Conservation (phyloP, 2,329 filamentous ascomycete species). For the Colletotrichum chrysophilum region DNA sequence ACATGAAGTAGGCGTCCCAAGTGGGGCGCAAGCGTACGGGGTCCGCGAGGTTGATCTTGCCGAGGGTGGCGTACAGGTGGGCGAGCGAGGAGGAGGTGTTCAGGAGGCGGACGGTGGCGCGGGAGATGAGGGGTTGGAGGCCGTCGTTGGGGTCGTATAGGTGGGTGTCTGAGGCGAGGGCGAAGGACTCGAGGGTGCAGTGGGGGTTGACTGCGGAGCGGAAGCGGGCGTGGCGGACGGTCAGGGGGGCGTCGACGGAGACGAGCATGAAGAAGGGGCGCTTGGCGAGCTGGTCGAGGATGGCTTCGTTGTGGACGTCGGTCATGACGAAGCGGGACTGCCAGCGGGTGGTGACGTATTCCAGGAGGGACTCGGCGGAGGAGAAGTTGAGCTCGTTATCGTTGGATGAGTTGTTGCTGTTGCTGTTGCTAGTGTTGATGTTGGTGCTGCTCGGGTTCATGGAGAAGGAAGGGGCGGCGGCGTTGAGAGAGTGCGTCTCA, state of each 20-base stretch:
- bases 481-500: background rate
- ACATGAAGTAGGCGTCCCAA: slow-evolving; percentile 99
- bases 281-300: slow-evolving; percentile 76
- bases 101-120: slow-evolving; percentile 82
- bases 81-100: slow-evolving; percentile 79
- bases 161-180: slow-evolving; percentile 69
- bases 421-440: slow-evolving; percentile 29
- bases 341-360: slow-evolving; percentile 88
- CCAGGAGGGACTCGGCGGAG: slow-evolving; percentile 71
- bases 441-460: background rate
- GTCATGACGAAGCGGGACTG: slow-evolving; percentile 84
- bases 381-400: slow-evolving; percentile 53
- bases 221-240: slow-evolving; percentile 82
- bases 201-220: slow-evolving; percentile 46
- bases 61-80: slow-evolving; percentile 75
- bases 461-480: slow-evolving; percentile 55
- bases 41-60: slow-evolving; percentile 77
- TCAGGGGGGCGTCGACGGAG: slow-evolving; percentile 89
- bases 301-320: slow-evolving; percentile 74
- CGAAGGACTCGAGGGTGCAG: slow-evolving; percentile 60
- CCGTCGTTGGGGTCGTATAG: slow-evolving; percentile 72
- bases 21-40: slow-evolving; percentile 81
- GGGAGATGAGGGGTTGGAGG: slow-evolving; percentile 78
- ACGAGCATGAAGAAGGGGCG: slow-evolving; percentile 94
- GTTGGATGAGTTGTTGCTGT: slow-evolving; percentile 50